A percentile compares a stretch with the other conserved stretches of the same genome.
Conservation (phyloP, 2,329 filamentous ascomycete genomes). For the Penicillium occitanis region DNA sequence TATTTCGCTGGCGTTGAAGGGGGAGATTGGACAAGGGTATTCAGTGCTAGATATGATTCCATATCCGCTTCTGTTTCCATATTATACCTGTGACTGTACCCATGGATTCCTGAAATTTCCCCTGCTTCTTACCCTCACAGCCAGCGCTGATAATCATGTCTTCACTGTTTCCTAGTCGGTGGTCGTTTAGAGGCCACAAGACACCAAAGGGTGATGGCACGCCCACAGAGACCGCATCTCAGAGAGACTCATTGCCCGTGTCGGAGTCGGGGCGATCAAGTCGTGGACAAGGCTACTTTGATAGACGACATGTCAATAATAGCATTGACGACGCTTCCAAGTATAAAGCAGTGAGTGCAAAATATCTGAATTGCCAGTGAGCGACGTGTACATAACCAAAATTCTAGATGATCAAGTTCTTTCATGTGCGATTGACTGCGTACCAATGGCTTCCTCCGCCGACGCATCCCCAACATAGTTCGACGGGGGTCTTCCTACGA, state of each 20-base stretch:
- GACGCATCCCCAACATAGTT: constrained; percentile 19
- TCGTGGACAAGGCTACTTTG: constrained; percentile 7
- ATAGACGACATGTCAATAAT: constrained; percentile 7
- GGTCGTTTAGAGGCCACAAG: constrained; percentile 7
- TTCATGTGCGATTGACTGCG: constrained; percentile 30
- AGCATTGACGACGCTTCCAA: constrained; percentile 30
- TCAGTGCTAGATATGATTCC: background rate
- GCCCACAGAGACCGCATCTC: background rate
- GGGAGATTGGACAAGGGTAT: background rate
- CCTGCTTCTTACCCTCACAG: background rate
- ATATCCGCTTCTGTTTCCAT: background rate
- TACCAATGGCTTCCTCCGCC: constrained; percentile 28
- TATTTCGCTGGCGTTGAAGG: background rate
- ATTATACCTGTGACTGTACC: constrained; percentile 11
- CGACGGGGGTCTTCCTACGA: constrained; percentile 41
- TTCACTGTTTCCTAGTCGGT: constrained; percentile 11
- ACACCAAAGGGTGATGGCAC: constrained; percentile 1
- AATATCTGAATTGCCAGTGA: background rate
- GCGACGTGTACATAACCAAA: constrained; percentile 2
- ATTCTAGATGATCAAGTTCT: constrained; percentile 31
- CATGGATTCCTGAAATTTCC: background rate
- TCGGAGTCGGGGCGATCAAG: constrained; percentile 11
- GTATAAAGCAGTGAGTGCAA: constrained; percentile 28
- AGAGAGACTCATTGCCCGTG: constrained; percentile 12
- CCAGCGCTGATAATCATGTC: constrained; percentile 12